Percentiles rank a stretch among this genome's conserved stretches.
These are phyloP conservation scores for Fremontodendron californicum DNA, from an alignment of 345 rosid genomes.

Conservation along the genomic window DNA sequence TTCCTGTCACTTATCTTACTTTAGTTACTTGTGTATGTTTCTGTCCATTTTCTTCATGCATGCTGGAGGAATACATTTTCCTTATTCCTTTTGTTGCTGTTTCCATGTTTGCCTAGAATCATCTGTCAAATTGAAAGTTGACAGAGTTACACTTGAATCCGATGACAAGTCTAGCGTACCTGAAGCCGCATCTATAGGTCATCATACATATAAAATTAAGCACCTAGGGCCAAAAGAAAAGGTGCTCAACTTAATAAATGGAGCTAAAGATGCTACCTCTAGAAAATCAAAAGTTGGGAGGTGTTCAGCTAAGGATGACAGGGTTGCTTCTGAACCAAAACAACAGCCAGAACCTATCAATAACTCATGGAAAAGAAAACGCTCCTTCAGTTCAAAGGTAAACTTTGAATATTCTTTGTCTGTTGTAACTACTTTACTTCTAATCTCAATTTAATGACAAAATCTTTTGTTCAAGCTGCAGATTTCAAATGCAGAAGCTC, in stretches of 20 bases:
- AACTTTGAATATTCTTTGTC: conserved; percentile 3
- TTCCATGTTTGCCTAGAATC: conserved; percentile 48
- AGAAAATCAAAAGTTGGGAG: conserved; percentile 54
- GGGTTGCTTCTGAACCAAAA: conserved; percentile 38
- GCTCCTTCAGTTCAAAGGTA: conserved; percentile 40
- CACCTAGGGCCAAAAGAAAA: conserved; percentile 38
- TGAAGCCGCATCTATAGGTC: conserved; percentile 49
- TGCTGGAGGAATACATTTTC: conserved; percentile 1
- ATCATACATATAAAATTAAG: conserved; percentile 38
- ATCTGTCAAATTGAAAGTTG: conserved; percentile 64
- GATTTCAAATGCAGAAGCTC: conserved; percentile 43
- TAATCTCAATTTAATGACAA: neutral
- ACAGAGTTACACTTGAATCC: conserved; percentile 35
- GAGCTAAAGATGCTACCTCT: conserved; percentile 33
- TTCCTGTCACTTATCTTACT: neutral
- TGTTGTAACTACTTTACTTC: neutral
- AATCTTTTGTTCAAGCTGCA: conserved; percentile 29
- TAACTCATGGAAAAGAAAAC: conserved; percentile 49
- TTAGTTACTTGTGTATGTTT: neutral
- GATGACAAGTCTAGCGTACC: conserved; percentile 51
- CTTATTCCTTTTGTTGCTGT: conserved; percentile 18
- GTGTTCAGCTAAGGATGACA: conserved; percentile 27
- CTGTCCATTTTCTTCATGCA: neutral
- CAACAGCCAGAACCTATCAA: conserved; percentile 32
- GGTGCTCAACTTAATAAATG: conserved; percentile 27